Evolutionary conservation across 2,329 filamentous ascomycete species (phyloP), one percentile per base, ranked within the genome.

Genomic region (Pyrenochaeta sp.): DNA sequence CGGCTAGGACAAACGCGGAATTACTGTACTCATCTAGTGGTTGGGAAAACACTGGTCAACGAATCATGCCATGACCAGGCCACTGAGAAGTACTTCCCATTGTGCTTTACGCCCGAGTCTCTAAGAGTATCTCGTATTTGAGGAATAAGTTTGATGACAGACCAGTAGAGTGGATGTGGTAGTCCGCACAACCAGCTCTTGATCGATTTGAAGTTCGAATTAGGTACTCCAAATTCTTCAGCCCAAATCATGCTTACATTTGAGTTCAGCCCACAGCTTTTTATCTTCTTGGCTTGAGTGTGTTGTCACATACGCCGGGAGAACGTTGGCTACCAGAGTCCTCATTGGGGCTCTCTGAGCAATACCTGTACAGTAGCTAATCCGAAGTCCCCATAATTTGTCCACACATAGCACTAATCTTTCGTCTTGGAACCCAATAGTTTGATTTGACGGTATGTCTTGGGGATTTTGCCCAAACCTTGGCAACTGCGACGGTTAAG

Each of bases 291-390:
- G 4, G 23, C 23, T 27, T 4, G 23, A 5, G 23, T 5, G 4
- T 17, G 15, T 35, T 11, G 4, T 35, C 32, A n/a, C 32, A 11
- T 4, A 14, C 14, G 15, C 32, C 32, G 29, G 23, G 35, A 64
- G 42, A 1, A 57, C 17, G 46, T 67, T 56, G 2, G 60, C 58
- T 14, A 67, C 32, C n/a, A 66, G 42, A 11, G 37, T 39, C 2
- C 58, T 45, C 18, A 66, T 44, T 3, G 58, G 31, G 14, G 64
- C 61, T 33, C 65, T 53, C 15, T 60, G 30, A 7, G 61, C 51
- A 43, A 68, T 44, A 9, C 60, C 52, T 11, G 63, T 68, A 39
- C 65, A 67, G 39, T 56, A 56, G 53, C 63, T 68, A 6, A 68
- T 46, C 49, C 66, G 63, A 14, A 68, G 49, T 2, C 58, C 60